Evolutionary conservation across 1,139 yeast genomes (phyloP), one percentile per base, ranked within the genome.

Genomic region (Tardiomyces blankii): DNA sequence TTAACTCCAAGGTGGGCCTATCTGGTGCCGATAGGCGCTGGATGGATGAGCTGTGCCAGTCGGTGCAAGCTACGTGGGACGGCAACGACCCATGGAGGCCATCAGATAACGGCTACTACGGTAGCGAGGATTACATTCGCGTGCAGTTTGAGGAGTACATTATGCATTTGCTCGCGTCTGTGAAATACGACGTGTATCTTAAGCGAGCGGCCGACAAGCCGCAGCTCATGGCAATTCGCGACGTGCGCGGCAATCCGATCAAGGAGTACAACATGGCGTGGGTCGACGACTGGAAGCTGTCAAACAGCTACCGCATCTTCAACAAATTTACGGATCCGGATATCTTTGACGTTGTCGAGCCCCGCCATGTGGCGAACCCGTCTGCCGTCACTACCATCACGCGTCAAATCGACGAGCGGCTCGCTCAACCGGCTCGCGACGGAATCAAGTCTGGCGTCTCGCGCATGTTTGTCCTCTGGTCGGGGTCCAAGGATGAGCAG

Each of bases 111-210:
- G 64, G 64, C 1, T 82, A 73, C 58, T 64, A 67, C 42, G 97
- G 97, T 1, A 85, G 88, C 55, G 96, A 91, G 56, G 98, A 91
- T 62, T 85, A 82, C 56, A 82, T 91, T 35, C 70, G 98, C 46
- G 75, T 80, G 64, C 87, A 81, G 55, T 89, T 89, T 64, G 98
- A 91, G 60, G 96, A 88, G 57, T 91, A 91, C 59, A 65, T 89
- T 35, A 74, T 83, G 52, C 86, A 94, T 14, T 64, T 91, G 52
- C 64, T 91, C 40, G 72, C 95, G 0, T 73, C 86, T 19, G 79
- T 77, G 40, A 82, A 93, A 62, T 84, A 80, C 57, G 75, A 76
- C 52, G 78, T 73, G 49, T 86, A 82, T 58, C 54, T 74, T 18
- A 68, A 67, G 6, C 60, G 58, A 27, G 66, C 69, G 43, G 69